Percentiles rank a stretch among this genome's conserved stretches.
Evolutionary conservation across 257 asterid species (phyloP).

Genomic region (Gardenia jasminoides): DNA sequence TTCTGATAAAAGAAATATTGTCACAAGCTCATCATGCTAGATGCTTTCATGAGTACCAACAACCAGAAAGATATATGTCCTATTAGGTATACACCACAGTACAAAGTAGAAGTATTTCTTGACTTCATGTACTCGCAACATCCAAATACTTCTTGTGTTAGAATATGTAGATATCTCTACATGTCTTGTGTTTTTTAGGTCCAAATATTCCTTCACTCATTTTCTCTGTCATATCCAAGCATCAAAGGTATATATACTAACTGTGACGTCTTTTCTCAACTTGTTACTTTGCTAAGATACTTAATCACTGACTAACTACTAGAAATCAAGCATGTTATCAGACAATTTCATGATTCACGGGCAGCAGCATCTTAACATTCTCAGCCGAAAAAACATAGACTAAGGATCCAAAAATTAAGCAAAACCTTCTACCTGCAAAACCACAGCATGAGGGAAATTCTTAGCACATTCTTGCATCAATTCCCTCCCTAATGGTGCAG

Average conservation of each 20-base stretch:
- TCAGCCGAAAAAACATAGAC: background rate
- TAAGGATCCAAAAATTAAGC: background rate
- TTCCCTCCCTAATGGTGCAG: slow-evolving; percentile 90
- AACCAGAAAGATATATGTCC: background rate
- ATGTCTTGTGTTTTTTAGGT: background rate
- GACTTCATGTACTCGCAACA: background rate
- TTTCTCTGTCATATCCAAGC: background rate
- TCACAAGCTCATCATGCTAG: too few relatives aligned
- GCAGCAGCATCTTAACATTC: background rate
- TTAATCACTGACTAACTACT: background rate
- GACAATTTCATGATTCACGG: background rate
- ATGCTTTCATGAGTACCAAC: background rate
- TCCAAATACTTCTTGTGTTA: too few relatives aligned
- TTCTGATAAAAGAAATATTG: background rate
- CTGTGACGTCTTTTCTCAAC: background rate
- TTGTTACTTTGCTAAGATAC: background rate
- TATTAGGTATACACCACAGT: too few relatives aligned
- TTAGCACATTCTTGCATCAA: slow-evolving; percentile 92
- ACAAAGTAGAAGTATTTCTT: background rate
- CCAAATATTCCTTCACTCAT: background rate
- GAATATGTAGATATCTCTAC: too few relatives aligned
- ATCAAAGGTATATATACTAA: background rate
- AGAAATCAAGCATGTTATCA: background rate
- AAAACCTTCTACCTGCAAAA: slow-evolving; percentile 51
- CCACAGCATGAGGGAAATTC: slow-evolving; percentile 68